Evolutionary conservation across 2,329 filamentous ascomycete species (phyloP), one percentile per base, ranked within the genome.

Genomic region (Exophiala dermatitidis): DNA sequence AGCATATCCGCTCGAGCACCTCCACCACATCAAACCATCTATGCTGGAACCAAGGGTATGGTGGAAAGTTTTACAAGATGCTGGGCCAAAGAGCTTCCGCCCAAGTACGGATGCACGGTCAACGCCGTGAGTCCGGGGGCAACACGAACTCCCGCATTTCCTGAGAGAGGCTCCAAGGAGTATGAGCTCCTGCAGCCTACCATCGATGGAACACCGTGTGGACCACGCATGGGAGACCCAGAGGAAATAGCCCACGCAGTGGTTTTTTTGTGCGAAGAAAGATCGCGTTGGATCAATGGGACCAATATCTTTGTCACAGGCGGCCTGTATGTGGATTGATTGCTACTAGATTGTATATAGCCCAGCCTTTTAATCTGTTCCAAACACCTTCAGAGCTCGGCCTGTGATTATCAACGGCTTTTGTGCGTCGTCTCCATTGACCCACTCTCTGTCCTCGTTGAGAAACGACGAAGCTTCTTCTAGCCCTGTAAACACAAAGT

Each of bases 281-380:
- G 69, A 44, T 69, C 74, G 0, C 67, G 71, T n/a, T 78, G 75
- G 74, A 66, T 77, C 2, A 77, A 77, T 59, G 76, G 75, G 1
- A 59, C 63, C 34, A 63, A 70, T 62, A 28, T 73, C 40, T 60
- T 65, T 56, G 68, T 65, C 3, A 67, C 63, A 46, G 66, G 68
- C 5, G 66, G 69, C 7, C 53, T 68, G 5, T 65, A 63, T 26
- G 60, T 65, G 2, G 50, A 47, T 33, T 52, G 32, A 36, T 30
- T 32, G 29, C 4, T 19, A 19, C 19, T 19, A 19, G 19, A 19
- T 19, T 19, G 19, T 19, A 19, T 19, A 19, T 19, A 19, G 19
- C 19, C 19, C 19, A 19, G 19, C 19, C 19, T 19, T 19, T 19
- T 30, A 46, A 31, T 46, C 43, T 46, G 43, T 46, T n/a, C 43